Base-by-base conservation (phyloP, 805 yeast species). In the Cyberlindnera saturnus region DNA sequence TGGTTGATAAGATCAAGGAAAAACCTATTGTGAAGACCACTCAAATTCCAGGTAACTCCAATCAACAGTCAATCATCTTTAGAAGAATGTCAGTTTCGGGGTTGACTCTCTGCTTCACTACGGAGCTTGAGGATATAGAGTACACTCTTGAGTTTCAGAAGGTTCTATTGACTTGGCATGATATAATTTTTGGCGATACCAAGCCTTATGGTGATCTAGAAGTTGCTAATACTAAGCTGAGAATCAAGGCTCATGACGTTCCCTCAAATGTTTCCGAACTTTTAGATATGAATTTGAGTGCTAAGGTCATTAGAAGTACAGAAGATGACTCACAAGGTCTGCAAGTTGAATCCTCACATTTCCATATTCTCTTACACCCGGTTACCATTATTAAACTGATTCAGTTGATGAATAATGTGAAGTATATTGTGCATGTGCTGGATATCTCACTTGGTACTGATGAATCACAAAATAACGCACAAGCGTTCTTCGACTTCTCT, bases 301-400 rank as follows among this genome's bases (percentile, higher is more conserved):
- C 75, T 40, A 67, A 67, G 53, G 51, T 79, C 13, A 48, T 62
- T n/a, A 72, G 76, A 33, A 60, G 67, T 2, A 67, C 55, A 7
- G 63, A 58, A 4, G 50, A 49, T 0, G 53, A 49, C 1, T 46
- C 54, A 2, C 77, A 73, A 44, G 67, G 77, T 1, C 61, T 82
- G 4, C 82, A 80, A 47, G 57, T 83, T 1, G 79, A 73, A 41
- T 79, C 86, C 3, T 71, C 77, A 5, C 74, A 74, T 52, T 77
- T 78, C 40, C 69, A 89, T 34, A 50, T 82, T 4, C 75, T 80
- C 45, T 56, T 83, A 31, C 77, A 79, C 41, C 79, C 87, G 0
- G 64, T 66, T 8, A 66, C 75, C 0, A 46, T 79, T 6, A 64
- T 73, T 7, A 65, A 66, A 37, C 34, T 55, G 29, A 20, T 49